Evolutionary conservation across 768 basidiomycete species (phyloP).

Genomic region (Boletus rex-veris): DNA sequence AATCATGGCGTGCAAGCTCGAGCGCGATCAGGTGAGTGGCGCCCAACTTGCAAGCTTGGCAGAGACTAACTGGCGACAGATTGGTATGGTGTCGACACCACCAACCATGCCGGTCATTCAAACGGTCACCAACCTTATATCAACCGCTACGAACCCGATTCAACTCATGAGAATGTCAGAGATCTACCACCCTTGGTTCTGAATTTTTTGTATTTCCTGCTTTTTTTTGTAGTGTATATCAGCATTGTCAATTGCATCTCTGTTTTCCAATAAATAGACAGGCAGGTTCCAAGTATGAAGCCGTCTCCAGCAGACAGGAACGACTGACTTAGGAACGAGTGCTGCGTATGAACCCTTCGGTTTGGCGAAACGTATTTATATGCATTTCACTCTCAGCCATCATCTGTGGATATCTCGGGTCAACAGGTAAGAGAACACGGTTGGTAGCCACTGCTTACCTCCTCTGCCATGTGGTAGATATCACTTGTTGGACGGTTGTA

Average conservation of each 20-base stretch:
- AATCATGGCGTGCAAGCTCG: slow-evolving; percentile 79
- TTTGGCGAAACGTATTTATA: slow-evolving; percentile 69
- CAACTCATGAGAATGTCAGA: slow-evolving; percentile 86
- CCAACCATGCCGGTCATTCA: slow-evolving; percentile 58
- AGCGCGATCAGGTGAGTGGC: slow-evolving; percentile 68
- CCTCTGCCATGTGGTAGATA: slow-evolving; percentile 87
- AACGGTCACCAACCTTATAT: slow-evolving; percentile 79
- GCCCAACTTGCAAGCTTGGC: not conserved
- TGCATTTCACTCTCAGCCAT: slow-evolving; percentile 68
- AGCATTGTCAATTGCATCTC: slow-evolving; percentile 2
- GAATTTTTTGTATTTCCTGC: not conserved
- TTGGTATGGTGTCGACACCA: slow-evolving; percentile 20
- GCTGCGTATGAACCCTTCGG: slow-evolving; percentile 62
- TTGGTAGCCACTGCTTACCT: slow-evolving; percentile 51
- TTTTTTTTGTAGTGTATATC: not conserved
- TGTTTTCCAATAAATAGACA: slow-evolving; percentile 1
- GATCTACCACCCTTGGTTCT: slow-evolving; percentile 85
- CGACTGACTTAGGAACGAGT: slow-evolving; percentile 24
- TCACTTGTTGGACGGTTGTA: slow-evolving; percentile 87
- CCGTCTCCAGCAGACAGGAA: not conserved
- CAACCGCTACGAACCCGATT: slow-evolving; percentile 80
- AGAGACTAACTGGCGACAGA: slow-evolving; percentile 14
- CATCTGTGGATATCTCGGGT: slow-evolving; percentile 46
- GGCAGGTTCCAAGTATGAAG: not conserved
- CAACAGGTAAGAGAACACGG: not conserved